Conservation (phyloP, 257 asterid genomes). For the Ilex aquifolium region DNA sequence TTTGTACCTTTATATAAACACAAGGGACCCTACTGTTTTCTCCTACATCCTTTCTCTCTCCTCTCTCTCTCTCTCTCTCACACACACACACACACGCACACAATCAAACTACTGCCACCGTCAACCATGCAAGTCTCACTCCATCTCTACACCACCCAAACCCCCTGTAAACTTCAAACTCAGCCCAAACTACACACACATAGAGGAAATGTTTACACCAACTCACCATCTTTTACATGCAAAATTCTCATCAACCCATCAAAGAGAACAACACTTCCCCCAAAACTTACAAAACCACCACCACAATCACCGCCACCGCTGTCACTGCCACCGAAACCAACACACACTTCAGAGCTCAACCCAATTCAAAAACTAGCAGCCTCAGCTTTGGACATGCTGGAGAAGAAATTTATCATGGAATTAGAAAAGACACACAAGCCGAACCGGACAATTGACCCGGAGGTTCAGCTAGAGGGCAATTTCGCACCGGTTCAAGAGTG, state of each 20-base stretch:
- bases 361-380: conserved; percentile 42
- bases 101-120: neutral
- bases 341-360: conserved; percentile 14
- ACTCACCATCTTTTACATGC: conserved; percentile 20
- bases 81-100: neutral
- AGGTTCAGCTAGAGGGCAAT: conserved; percentile 53
- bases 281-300: neutral
- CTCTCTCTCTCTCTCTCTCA: too few relatives aligned
- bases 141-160: conserved; percentile 9
- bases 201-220: neutral
- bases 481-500: conserved; percentile 53
- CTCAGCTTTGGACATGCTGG: conserved; percentile 35
- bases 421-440: conserved; percentile 32
- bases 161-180: neutral
- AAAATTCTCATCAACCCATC: conserved; percentile 21
- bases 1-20: too few relatives aligned
- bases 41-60: too few relatives aligned
- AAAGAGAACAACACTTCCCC: conserved; percentile 13
- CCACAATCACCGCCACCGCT: neutral
- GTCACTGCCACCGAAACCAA: neutral
- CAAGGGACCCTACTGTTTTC: too few relatives aligned
- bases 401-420: conserved; percentile 21
- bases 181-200: conserved; percentile 3
- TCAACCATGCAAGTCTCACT: conserved; percentile 26
- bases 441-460: conserved; percentile 44